Base-by-base conservation (phyloP, 768 basidiomycete species). In the Lepiota subincarnata region DNA sequence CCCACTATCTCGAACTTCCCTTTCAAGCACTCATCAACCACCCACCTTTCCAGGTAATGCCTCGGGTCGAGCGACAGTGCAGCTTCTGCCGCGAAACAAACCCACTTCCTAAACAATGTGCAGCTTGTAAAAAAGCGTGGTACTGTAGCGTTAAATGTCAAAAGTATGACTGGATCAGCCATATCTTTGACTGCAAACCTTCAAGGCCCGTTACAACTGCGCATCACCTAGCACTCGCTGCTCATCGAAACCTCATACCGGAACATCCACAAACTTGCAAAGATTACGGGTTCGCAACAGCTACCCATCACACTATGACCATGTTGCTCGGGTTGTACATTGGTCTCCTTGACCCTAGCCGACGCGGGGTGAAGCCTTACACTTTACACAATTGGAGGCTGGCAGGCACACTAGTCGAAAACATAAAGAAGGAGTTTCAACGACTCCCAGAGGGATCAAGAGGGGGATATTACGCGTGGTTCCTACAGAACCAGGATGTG, bases 381-480 rank as follows among this genome's bases (percentile, higher is more conserved):
- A 61, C 54, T 22, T 16, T 74, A 13, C 64, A 69, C 40, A 57
- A 56, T 22, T 75, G 73, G 73, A 48, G 62, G 6, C 16, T 54
- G 14, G 51, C 59, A 3, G 73, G 71, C 2, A 66, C 60, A 6
- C 60, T 75, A 38, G 52, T 66, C 0, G 57, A 68, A 24, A 67
- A 71, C 42, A 73, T 73, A 41, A 70, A 65, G 26, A 60, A 52
- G 2, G 45, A 59, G 0, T 73, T 55, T 53, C 59, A 65, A 38
- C 41, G 47, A 7, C 11, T 69, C 10, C 69, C 70, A 1, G 39
- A 46, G 7, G 2, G 18, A 14, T n/a, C 10, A 10, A 59, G 66
- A 47, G 71, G 67, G 7, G 48, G n/a, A 10, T 69, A 68, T 56
- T 73, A 69, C 47, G 45, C 65, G 1, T 72, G 73, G 73, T 71